phyloP scores from a whole-genome alignment of 495 filamentous ascomycete genomes.

The Haplographium delicatum region DNA sequence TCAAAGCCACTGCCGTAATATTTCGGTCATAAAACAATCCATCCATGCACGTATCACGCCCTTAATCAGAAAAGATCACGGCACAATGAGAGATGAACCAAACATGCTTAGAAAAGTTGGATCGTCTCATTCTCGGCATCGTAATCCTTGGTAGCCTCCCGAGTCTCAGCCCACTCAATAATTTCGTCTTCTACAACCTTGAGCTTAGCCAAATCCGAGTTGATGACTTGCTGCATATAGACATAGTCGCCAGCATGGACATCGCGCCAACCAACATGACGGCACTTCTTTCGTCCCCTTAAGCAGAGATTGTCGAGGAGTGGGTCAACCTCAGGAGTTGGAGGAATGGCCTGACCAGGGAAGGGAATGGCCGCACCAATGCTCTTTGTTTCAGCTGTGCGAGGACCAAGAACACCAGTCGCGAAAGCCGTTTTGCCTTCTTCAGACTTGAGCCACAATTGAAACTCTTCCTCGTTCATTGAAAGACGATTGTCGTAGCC shows the following conservation, averaged over 20 bases:
- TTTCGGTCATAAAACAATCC: no score
- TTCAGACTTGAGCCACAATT: conserved; percentile 27
- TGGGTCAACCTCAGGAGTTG: neutral
- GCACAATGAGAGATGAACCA: neutral
- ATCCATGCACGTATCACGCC: no score
- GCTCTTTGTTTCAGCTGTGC: conserved; percentile 11
- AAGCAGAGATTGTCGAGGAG: conserved; percentile 18
- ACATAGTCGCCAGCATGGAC: conserved; percentile 6
- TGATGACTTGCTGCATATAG: neutral
- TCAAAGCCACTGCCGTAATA: no score
- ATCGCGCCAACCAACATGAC: conserved; percentile 8
- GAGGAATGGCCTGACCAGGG: conserved; percentile 9
- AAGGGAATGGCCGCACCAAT: conserved; percentile 5
- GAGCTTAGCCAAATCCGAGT: conserved; percentile 9
- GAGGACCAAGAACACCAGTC: conserved; percentile 20
- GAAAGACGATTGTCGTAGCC: conserved; percentile 58
- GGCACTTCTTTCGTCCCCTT: conserved; percentile 3
- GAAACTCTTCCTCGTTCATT: conserved; percentile 59
- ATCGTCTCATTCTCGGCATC: conserved; percentile 13
- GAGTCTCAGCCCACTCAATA: conserved; percentile 20
- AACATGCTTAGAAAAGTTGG: conserved; percentile 13
- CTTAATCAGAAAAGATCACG: no score
- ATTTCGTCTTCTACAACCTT: conserved; percentile 3
- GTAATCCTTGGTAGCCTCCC: conserved; percentile 16
- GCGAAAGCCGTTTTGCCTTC: conserved; percentile 23